These are phyloP conservation scores for Thuja plicata DNA, from an alignment of 83 land plant genomes.

Conservation along the genomic window DNA sequence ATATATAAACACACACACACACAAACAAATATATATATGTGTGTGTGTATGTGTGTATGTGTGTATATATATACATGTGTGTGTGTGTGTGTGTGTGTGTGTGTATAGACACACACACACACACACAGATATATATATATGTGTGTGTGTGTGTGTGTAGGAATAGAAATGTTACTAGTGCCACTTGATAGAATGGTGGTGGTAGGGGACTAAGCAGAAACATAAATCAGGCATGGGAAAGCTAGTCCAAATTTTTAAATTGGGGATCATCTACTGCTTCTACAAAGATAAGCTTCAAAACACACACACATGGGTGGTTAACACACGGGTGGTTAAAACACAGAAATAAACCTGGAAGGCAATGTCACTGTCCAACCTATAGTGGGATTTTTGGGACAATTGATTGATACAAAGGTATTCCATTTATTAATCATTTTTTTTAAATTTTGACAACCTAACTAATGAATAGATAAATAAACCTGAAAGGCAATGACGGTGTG, in stretches of 20 bases:
- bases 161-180: background rate
- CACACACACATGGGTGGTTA: conserved; percentile 15
- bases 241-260: background rate
- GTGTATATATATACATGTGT: no score
- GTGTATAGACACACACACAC: no score
- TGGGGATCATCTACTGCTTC: background rate
- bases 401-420: conserved; percentile 43
- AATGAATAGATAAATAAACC: conserved; percentile 54
- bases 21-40: no score
- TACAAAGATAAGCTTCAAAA: background rate
- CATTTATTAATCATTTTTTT: no score
- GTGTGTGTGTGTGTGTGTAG: no score
- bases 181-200: background rate
- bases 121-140: no score
- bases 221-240: background rate
- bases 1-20: no score
- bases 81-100: no score
- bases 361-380: no score
- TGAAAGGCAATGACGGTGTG: conserved; percentile 77
- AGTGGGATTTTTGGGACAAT: conserved; percentile 51
- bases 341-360: no score
- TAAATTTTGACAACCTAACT: conserved; percentile 32
- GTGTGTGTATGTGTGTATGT: no score
- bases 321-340: no score
- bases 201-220: background rate